Evolutionary conservation across 352 stramenopile genomes (phyloP).

Genomic region (Plasmopara halstedii): DNA sequence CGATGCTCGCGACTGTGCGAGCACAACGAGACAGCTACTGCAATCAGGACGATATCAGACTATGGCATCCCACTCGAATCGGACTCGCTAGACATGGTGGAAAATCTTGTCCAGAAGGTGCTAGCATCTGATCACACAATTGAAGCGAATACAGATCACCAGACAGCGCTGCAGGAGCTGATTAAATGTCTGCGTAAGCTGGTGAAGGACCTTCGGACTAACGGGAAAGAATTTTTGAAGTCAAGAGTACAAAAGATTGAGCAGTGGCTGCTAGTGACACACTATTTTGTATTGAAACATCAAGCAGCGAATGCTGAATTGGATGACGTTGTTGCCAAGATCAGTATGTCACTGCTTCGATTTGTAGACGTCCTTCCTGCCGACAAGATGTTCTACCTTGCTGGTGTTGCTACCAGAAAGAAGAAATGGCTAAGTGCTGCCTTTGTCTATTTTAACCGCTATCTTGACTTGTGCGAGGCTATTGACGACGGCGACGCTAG

Average conservation of each 20-base stretch:
- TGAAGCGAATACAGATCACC: conserved; percentile 38
- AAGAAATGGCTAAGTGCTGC: conserved; percentile 88
- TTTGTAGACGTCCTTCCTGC: conserved; percentile 83
- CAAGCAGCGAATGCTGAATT: conserved; percentile 48
- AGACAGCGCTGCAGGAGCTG: conserved; percentile 49
- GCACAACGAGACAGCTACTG: conserved; percentile 61
- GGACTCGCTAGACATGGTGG: conserved; percentile 42
- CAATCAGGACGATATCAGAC: conserved; percentile 67
- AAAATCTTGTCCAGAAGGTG: conserved; percentile 49
- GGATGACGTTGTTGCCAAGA: conserved; percentile 64
- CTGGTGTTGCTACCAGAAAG: conserved; percentile 67
- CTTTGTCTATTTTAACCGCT: conserved; percentile 94
- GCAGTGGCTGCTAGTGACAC: conserved; percentile 64
- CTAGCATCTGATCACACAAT: conserved; percentile 34
- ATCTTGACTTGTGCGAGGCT: conserved; percentile 91
- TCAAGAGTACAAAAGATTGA: conserved; percentile 62
- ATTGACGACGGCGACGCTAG: conserved; percentile 87
- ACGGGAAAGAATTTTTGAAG: conserved; percentile 40
- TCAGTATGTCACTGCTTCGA: conserved; percentile 84
- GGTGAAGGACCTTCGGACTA: conserved; percentile 58
- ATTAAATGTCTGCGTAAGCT: conserved; percentile 59
- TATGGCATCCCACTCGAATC: conserved; percentile 70
- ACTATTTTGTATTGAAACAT: conserved; percentile 74
- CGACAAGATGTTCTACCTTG: conserved; percentile 95
- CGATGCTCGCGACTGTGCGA: conserved; percentile 65